Percentiles rank a stretch among this genome's conserved stretches.
These are phyloP conservation scores for Golubevia sp. DNA, from an alignment of 1,284 basidiomycete genomes.

Conservation along the genomic window DNA sequence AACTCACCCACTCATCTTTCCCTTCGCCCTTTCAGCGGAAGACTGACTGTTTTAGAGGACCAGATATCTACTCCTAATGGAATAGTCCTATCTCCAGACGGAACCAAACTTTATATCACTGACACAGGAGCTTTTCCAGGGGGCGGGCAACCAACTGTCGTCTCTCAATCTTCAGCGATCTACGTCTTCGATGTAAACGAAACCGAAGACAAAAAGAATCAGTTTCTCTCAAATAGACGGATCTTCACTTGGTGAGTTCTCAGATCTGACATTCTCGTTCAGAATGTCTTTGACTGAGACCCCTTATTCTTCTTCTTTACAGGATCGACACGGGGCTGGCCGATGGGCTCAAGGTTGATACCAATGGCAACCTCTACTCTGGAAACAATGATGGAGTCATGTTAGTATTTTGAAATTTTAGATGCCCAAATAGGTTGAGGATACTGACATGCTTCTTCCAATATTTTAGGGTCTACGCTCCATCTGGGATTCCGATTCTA, in stretches of 20 bases:
- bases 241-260: conserved; percentile 69
- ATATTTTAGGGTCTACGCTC: background rate
- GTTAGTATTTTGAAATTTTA: too few species aligned
- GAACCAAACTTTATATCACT: conserved; percentile 72
- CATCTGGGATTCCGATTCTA: background rate
- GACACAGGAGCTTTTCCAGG: conserved; percentile 64
- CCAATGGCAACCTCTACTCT: conserved; percentile 72
- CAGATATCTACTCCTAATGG: conserved; percentile 70
- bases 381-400: conserved; percentile 62
- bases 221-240: conserved; percentile 70
- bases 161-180: conserved; percentile 60
- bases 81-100: conserved; percentile 72
- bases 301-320: background rate
- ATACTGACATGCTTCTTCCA: too few species aligned
- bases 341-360: conserved; percentile 70
- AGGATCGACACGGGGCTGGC: conserved; percentile 70
- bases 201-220: conserved; percentile 64
- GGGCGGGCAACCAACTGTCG: background rate
- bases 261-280: background rate
- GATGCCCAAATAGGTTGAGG: too few species aligned
- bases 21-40: conserved; percentile 63
- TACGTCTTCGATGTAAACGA: conserved; percentile 73
- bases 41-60: conserved; percentile 73
- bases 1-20: too few species aligned
- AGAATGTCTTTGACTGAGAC: background rate